phyloP scores from a whole-genome alignment of 108 stramenopile genomes.

The Nitzschia putrida region DNA sequence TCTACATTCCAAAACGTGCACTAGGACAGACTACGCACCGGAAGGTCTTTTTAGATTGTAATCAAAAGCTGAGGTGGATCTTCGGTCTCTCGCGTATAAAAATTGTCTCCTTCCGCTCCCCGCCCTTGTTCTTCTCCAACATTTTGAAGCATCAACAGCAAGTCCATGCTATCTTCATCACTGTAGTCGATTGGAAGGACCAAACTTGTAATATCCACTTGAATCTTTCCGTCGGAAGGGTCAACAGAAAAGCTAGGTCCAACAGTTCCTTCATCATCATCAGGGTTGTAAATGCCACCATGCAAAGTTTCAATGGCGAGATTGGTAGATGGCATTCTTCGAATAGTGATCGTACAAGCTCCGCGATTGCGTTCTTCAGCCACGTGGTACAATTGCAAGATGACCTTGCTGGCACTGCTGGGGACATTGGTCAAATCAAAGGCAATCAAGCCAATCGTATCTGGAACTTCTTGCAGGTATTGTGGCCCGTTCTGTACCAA shows the following conservation, averaged over 20 bases:
- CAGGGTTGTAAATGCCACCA: constrained; percentile 6
- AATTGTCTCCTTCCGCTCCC: constrained; percentile 15
- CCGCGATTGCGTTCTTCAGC: constrained; percentile 2
- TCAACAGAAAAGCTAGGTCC: constrained; percentile 9
- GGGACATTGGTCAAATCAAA: constrained; percentile 18
- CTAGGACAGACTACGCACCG: too few species aligned
- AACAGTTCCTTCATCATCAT: constrained; percentile 4
- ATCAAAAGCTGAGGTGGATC: constrained; percentile 16
- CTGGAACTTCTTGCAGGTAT: constrained; percentile 14
- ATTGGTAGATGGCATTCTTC: neutral
- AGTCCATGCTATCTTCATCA: constrained; percentile 2
- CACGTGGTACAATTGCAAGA: constrained; percentile 13
- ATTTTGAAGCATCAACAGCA: constrained; percentile 18
- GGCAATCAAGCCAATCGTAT: constrained; percentile 11
- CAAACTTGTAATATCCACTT: constrained; percentile 19
- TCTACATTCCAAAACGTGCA: too few species aligned
- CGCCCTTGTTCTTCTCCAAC: constrained; percentile 7
- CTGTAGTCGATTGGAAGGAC: neutral
- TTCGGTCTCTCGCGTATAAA: constrained; percentile 5
- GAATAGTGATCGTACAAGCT: constrained; percentile 6
- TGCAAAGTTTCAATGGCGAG: constrained; percentile 17
- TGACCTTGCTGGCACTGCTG: neutral
- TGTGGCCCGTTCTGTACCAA: constrained; percentile 21
- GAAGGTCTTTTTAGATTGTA: too few species aligned
- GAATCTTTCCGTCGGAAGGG: neutral